These are phyloP conservation scores for Sporisorium graminicola DNA, from an alignment of 1,284 basidiomycete genomes.

Conservation along the genomic window DNA sequence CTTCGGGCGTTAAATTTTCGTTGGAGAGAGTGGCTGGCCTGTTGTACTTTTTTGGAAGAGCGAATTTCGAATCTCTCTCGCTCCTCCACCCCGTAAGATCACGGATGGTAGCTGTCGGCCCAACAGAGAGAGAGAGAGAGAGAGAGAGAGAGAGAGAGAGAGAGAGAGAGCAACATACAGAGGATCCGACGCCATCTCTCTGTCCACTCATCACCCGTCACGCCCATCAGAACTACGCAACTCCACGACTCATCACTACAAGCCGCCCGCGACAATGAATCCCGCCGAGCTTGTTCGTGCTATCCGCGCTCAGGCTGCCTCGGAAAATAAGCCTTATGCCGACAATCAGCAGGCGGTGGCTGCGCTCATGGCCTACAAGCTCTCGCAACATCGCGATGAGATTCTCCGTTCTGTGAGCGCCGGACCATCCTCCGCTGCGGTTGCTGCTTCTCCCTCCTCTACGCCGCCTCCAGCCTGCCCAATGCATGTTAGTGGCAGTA, in stretches of 20 bases:
- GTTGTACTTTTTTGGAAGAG: conserved; percentile 1
- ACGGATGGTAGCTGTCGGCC: neutral
- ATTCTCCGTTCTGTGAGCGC: conserved; percentile 30
- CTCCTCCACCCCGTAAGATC: conserved; percentile 33
- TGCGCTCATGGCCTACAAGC: conserved; percentile 53
- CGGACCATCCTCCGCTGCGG: conserved; percentile 11
- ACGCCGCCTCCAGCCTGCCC: conserved; percentile 57
- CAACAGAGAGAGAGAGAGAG: no score
- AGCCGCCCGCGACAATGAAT: conserved; percentile 17
- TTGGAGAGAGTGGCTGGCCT: neutral
- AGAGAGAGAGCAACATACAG: conserved; percentile 1
- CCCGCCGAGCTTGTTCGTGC: conserved; percentile 44
- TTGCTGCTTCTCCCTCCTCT: conserved; percentile 15
- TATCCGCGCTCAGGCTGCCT: conserved; percentile 41
- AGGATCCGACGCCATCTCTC: neutral
- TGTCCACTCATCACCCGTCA: neutral
- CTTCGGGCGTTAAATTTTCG: neutral
- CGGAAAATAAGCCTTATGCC: conserved; percentile 12
- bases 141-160: no score
- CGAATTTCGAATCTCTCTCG: conserved; percentile 20
- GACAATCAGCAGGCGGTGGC: conserved; percentile 60
- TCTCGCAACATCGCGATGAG: conserved; percentile 41
- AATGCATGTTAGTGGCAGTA: conserved; percentile 47
- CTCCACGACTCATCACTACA: neutral
- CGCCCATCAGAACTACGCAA: no score